phyloP scores from a whole-genome alignment of 2,329 filamentous ascomycete genomes.

The Aspergillus ibericus region DNA sequence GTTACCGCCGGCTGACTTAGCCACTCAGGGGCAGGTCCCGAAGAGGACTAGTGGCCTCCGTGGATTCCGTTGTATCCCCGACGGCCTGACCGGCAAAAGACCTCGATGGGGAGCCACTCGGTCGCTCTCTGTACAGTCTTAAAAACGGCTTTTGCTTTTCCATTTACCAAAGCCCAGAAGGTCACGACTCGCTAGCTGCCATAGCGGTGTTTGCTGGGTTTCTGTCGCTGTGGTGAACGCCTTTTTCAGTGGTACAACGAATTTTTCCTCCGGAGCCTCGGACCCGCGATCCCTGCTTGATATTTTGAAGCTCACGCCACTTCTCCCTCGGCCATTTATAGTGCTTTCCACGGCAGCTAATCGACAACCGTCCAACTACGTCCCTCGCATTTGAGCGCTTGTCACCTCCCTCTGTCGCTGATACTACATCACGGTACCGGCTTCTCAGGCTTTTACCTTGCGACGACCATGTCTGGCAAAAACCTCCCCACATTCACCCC shows the following conservation, averaged over 20 bases:
- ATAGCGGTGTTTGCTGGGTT: background rate
- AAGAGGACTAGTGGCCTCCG: background rate
- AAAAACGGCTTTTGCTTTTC: background rate
- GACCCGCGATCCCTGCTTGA: constrained; percentile 18
- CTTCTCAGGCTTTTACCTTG: constrained; percentile 6
- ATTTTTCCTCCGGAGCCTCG: constrained; percentile 21
- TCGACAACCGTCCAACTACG: constrained; percentile 10
- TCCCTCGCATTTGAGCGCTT: constrained; percentile 9
- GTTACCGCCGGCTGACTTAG: background rate
- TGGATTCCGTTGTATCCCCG: background rate
- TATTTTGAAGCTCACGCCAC: constrained; percentile 28
- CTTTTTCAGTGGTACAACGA: background rate
- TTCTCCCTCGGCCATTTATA: constrained; percentile 18
- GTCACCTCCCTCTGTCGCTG: background rate
- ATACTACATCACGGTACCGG: background rate
- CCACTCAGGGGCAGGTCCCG: background rate
- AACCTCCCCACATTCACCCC: constrained; percentile 80
- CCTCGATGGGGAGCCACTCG: background rate
- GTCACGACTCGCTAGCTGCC: background rate
- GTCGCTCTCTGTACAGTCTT: background rate
- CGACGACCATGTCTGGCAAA: constrained; percentile 68
- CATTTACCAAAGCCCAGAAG: background rate
- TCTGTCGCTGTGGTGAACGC: background rate
- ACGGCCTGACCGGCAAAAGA: background rate
- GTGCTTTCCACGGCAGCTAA: constrained; percentile 8